Conservation (phyloP, 1,284 basidiomycete genomes). For the Caloboletus firmus region DNA sequence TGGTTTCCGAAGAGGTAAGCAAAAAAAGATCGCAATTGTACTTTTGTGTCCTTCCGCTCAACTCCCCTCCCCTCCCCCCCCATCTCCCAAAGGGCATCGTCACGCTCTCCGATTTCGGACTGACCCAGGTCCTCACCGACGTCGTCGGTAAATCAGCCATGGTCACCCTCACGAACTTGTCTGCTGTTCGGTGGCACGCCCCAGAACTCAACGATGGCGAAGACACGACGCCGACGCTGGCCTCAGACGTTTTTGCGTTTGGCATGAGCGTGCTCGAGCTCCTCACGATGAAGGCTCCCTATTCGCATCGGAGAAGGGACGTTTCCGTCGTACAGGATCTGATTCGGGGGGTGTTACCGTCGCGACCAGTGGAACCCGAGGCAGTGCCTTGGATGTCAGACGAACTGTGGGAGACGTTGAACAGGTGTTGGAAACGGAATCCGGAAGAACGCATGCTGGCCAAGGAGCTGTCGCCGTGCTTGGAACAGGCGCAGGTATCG, state of each 20-base stretch:
- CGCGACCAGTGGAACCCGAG: slow-evolving; percentile 37
- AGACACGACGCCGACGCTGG: slow-evolving; percentile 40
- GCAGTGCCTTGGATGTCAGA: slow-evolving; percentile 43
- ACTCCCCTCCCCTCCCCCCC: not conserved
- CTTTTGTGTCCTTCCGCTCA: not conserved
- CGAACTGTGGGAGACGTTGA: slow-evolving; percentile 45
- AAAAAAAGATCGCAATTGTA: slow-evolving; percentile 1
- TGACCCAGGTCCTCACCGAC: slow-evolving; percentile 58
- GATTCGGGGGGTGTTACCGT: slow-evolving; percentile 38
- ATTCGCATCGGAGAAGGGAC: slow-evolving; percentile 46
- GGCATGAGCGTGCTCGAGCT: slow-evolving; percentile 59
- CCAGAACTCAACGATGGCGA: slow-evolving; percentile 52
- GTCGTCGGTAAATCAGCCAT: slow-evolving; percentile 47
- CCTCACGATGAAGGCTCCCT: slow-evolving; percentile 50
- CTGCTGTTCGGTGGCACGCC: slow-evolving; percentile 55
- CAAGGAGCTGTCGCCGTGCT: slow-evolving; percentile 12
- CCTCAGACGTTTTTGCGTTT: slow-evolving; percentile 54
- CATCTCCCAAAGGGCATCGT: slow-evolving; percentile 44
- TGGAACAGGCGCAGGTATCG: slow-evolving; percentile 12
- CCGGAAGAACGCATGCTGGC: slow-evolving; percentile 23
- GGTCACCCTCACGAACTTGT: slow-evolving; percentile 43
- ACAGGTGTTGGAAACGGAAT: slow-evolving; percentile 44
- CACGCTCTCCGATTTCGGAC: slow-evolving; percentile 59
- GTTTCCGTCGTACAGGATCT: slow-evolving; percentile 49
- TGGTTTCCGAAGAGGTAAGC: slow-evolving; percentile 42